A percentile compares a stretch with the other conserved stretches of the same genome.
These are phyloP conservation scores for Harrya chromipes DNA, from an alignment of 768 basidiomycete species.

Conservation along the genomic window DNA sequence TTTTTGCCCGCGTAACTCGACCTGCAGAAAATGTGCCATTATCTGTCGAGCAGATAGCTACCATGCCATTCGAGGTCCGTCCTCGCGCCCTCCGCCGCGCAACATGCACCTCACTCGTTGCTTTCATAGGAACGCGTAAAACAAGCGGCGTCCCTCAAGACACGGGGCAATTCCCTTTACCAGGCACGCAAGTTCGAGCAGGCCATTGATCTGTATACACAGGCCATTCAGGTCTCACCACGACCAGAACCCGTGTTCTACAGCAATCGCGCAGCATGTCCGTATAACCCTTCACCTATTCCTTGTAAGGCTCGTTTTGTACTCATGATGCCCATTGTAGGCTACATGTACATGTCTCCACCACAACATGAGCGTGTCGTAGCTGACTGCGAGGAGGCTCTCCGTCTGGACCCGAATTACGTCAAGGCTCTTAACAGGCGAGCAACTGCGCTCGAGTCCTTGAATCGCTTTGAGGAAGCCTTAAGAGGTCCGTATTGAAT, in stretches of 20 bases:
- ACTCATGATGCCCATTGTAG: constrained; percentile 34
- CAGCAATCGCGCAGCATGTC: constrained; percentile 96
- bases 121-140: constrained; percentile 56
- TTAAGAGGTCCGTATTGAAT: constrained; percentile 66
- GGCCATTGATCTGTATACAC: constrained; percentile 67
- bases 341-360: constrained; percentile 88
- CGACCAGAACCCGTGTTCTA: constrained; percentile 90
- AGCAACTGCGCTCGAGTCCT: constrained; percentile 77
- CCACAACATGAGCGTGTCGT: constrained; percentile 82
- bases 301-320: background rate
- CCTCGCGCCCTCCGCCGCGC: background rate
- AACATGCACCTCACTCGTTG: constrained; percentile 10
- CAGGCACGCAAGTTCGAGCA: constrained; percentile 54
- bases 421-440: constrained; percentile 91
- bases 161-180: constrained; percentile 71
- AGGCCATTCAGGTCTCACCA: constrained; percentile 70
- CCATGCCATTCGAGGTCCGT: constrained; percentile 56
- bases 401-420: constrained; percentile 79
- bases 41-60: constrained; percentile 53
- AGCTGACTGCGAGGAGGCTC: constrained; percentile 84
- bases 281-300: constrained; percentile 19
- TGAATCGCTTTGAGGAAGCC: constrained; percentile 72
- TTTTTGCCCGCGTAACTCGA: constrained; percentile 4
- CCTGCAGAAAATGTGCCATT: constrained; percentile 41
- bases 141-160: constrained; percentile 62